Evolutionary conservation across 306 rosid genomes (phyloP), one percentile per base, ranked within the genome.

Genomic region (Prunus mume): DNA sequence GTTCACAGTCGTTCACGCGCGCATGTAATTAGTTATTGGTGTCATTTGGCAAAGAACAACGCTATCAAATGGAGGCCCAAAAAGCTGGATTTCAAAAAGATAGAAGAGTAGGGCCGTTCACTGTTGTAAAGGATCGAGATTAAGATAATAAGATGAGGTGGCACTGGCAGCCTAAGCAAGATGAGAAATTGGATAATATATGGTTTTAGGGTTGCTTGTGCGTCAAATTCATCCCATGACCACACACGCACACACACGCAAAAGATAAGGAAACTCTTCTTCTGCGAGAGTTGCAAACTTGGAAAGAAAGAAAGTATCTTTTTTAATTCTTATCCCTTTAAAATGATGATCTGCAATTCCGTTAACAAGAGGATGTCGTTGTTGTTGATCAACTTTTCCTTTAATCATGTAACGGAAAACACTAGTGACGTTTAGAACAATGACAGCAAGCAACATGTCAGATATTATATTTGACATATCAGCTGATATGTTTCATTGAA

Each of bases 321-420:
- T 71, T 71, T 11, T 34, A 38, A 7, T 65, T 55, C 63, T 79
- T 55, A 72, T 79, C 83, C 69, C 27, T 41, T 65, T 55, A 28
- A 18, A 55, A 65, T 5, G 18, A 12, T 27, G 27, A 73, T 55
- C 55, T 10, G 20, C 34, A 12, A 61, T 67, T 76, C 60, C 72
- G 51, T 3, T 27, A 52, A 38, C 0, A 38, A 38, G 43, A 38
- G 43, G 43, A 7, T 38, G 43, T 38, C 9, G 43, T 7, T 38
- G 43, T 38, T 38, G 43, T 38, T 38, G 43, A 38, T 38, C 43
- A 38, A 38, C 43, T 38, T 38, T 38, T 38, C 43, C 2, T 38
- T 38, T 38, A 38, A 38, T 38, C 43, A 38, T 38, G 43, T 7
- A 38, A 38, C 43, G 9, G 43, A 9, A 38, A 38, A 38, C 43